A percentile compares a stretch with the other conserved stretches of the same genome.
phyloP scores from a whole-genome alignment of 2,329 filamentous ascomycete genomes.

The Fusarium zealandicum region DNA sequence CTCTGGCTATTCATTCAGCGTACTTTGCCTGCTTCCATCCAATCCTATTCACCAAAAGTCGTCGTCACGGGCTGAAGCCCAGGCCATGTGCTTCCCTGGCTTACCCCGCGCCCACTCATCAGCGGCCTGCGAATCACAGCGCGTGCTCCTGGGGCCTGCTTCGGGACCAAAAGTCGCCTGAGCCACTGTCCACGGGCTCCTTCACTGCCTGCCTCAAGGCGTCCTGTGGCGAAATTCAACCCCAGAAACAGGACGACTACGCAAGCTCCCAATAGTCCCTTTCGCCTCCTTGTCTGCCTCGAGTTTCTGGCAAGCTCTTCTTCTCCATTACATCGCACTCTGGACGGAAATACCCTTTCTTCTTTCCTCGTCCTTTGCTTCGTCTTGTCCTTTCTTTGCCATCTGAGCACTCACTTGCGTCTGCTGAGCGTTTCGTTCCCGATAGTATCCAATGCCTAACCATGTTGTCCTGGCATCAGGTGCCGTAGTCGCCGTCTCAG shows the following conservation, averaged over 20 bases:
- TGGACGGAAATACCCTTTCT: neutral
- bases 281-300: constrained; percentile 20
- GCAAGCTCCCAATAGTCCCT: constrained; percentile 29
- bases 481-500: constrained; percentile 64
- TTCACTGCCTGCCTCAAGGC: constrained; percentile 13
- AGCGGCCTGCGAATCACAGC: constrained; percentile 35
- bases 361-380: neutral
- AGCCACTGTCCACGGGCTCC: constrained; percentile 26
- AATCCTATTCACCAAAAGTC: neutral
- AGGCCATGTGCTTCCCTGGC: constrained; percentile 10
- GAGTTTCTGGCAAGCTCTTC: constrained; percentile 14
- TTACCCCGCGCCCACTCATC: constrained; percentile 34
- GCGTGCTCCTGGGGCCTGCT: constrained; percentile 12
- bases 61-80: constrained; percentile 23
- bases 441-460: constrained; percentile 59
- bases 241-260: constrained; percentile 28
- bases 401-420: constrained; percentile 11
- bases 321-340: neutral
- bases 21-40: neutral
- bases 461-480: constrained; percentile 62
- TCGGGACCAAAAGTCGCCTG: constrained; percentile 31
- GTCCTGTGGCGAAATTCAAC: constrained; percentile 26
- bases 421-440: neutral
- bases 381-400: constrained; percentile 4
- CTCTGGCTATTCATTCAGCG: neutral